Evolutionary conservation across 176 grass and related monocot species (phyloP).

Genomic region (Bonia amplexicaulis): DNA sequence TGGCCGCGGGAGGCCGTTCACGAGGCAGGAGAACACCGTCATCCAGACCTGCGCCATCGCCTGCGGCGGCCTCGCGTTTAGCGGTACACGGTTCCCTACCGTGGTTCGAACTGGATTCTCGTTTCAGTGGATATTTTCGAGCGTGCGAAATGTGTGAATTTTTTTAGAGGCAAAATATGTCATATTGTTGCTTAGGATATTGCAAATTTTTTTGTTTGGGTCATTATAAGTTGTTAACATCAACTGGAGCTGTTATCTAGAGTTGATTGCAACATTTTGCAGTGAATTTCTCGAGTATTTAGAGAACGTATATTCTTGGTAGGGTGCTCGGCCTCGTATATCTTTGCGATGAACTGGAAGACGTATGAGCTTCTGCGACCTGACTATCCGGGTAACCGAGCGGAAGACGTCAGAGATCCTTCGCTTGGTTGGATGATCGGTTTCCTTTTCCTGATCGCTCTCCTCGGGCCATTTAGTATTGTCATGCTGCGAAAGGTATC

Average conservation of each 20-base stretch:
- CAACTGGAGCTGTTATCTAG: neutral
- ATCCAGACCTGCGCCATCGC: conserved; percentile 87
- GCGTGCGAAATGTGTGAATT: neutral
- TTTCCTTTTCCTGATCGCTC: conserved; percentile 36
- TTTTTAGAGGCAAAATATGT: neutral
- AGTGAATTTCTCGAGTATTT: neutral
- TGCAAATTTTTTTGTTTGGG: neutral
- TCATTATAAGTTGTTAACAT: neutral
- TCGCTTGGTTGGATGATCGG: conserved; percentile 46
- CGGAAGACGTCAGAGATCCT: conserved; percentile 33
- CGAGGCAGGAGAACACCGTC: conserved; percentile 71
- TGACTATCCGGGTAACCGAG: conserved; percentile 40
- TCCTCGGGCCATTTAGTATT: conserved; percentile 44
- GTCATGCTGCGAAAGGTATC: conserved; percentile 39
- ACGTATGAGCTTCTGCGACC: conserved; percentile 39
- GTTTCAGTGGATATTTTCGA: neutral
- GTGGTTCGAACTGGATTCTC: neutral
- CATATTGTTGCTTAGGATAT: neutral
- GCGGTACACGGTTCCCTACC: conserved; percentile 37
- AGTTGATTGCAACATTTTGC: neutral
- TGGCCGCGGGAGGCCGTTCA: conserved; percentile 42
- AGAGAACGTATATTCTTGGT: neutral
- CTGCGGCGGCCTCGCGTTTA: conserved; percentile 84
- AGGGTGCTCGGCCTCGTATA: conserved; percentile 39
- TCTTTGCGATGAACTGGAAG: conserved; percentile 41